Evolutionary conservation across 306 rosid genomes (phyloP), one percentile per base, ranked within the genome.

Genomic region (Hylodesmum podocarpum): DNA sequence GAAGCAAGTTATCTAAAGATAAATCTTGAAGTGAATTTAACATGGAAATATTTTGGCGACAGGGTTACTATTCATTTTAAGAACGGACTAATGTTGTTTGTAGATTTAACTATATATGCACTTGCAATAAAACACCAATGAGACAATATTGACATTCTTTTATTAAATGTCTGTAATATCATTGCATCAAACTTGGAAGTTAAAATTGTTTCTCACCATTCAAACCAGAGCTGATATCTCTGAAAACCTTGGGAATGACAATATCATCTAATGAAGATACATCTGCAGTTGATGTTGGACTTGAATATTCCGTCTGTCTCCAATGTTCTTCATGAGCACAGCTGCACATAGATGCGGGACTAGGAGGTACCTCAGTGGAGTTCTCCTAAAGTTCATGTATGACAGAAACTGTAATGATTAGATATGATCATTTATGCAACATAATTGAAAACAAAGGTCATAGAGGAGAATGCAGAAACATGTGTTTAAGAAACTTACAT

Each of bases 321-420:
- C 96, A 92, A 25, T 84, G 68, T 18, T 92, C 97, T 76, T 88
- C 97, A 14, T 75, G 86, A 76, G 73, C 78, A 83, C 85, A 87
- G 90, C 96, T 89, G 79, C 94, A 88, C 18, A 86, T 79, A 61
- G 97, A 90, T 41, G 88, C 97, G 70, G 97, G 97, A 82, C 94
- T 92, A 49, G 97, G 96, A 73, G 97, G 97, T 16, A 92, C 96
- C 91, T 92, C 97, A 19, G 97, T 88, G 81, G 74, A 88, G 58
- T 90, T 92, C 66, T 92, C 97, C 97, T 92, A 59, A 46, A 33
- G 39, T 80, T 53, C 81, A 71, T 39, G 5, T 1, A 70, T 34
- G 66, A 67, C 15, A 73, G 21, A 61, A 73, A 25, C 72, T 62
- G 2, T 14, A 27, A 31, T 44, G 22, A 72, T 81, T 66, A 70